Evolutionary conservation across 73 alveolate species (phyloP), one percentile per base, ranked within the genome.

Genomic region (Paramecium octaurelia): DNA sequence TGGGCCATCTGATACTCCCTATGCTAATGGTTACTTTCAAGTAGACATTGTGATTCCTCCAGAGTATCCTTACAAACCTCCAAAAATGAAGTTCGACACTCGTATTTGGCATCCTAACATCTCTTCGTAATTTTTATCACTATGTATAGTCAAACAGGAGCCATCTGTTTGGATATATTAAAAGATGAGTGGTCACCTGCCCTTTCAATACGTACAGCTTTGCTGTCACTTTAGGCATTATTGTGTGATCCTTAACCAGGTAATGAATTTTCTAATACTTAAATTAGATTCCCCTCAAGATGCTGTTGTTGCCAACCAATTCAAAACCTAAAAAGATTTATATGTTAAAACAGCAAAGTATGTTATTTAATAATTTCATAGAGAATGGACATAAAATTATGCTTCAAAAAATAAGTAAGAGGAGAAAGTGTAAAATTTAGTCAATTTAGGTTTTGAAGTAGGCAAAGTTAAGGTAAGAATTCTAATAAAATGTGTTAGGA

Each of bases 141-240:
- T 8, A 80, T 20, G 8, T 24, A 95, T 75, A 80, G 96, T 8
- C 95, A 96, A 64, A 97, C 99, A 46, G 99, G 99, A 34, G 99
- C 99, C 16, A 97, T 97, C 58, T 97, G 99, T 86, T 92, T 97
- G 27, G 99, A 97, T 92, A 97, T 97, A 31, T 93, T 97, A 59
- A 97, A 97, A 69, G 95, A 97, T 84, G 99, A 97, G 92, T 97
- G 99, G 98, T 95, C 98, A 46, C 99, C 99, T 38, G 99, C 99
- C 14, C 95, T 97, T 24, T 97, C 99, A 6, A 97, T 97, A 48
- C 89, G 99, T 92, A 97, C 99, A 16, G 99, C 99, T 14, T 88
- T 97, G 43, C 94, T 97, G 35, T 96, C 99, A 36, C 95, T 97
- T n/a, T 96, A 97, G 85, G 99, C 99, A 9, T 93, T 97, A 29